Evolutionary conservation across 306 rosid genomes (phyloP).

Genomic region (Carpinus fangiana): DNA sequence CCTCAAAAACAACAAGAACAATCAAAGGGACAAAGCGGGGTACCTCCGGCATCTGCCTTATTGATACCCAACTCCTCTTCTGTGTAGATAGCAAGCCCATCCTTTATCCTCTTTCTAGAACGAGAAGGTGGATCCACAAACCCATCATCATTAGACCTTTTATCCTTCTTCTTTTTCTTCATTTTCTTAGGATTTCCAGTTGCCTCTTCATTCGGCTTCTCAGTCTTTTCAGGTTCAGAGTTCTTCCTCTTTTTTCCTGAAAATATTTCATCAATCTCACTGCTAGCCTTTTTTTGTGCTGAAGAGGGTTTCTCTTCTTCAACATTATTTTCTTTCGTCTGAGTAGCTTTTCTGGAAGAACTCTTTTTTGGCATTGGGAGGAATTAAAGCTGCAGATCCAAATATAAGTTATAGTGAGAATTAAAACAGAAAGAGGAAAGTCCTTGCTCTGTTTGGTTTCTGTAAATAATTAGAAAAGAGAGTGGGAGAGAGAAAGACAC

Average conservation of each 20-base stretch:
- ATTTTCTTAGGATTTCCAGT: constrained; percentile 26
- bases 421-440: not conserved
- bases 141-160: constrained; percentile 26
- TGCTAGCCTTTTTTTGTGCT: constrained; percentile 27
- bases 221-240: constrained; percentile 10
- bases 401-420: not conserved
- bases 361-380: not conserved
- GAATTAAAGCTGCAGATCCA: not conserved
- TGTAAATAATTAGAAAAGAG: not conserved
- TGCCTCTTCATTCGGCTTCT: constrained; percentile 27
- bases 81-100: constrained; percentile 59
- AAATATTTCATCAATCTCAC: constrained; percentile 78
- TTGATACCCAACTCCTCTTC: constrained; percentile 69
- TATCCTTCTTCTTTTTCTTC: constrained; percentile 41
- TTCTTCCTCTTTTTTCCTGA: constrained; percentile 66
- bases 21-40: constrained; percentile 84
- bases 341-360: not conserved
- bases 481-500: too few relatives aligned
- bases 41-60: constrained; percentile 65
- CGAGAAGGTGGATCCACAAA: constrained; percentile 37
- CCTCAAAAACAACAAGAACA: constrained; percentile 81
- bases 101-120: constrained; percentile 51
- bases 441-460: not conserved
- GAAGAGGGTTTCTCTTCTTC: constrained; percentile 43
- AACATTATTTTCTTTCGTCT: constrained; percentile 28